Percentiles rank a stretch among this genome's conserved stretches.
Evolutionary conservation across 371 early-diverging fungal genomes (phyloP).

Genomic region (Apophysomyces sp.): DNA sequence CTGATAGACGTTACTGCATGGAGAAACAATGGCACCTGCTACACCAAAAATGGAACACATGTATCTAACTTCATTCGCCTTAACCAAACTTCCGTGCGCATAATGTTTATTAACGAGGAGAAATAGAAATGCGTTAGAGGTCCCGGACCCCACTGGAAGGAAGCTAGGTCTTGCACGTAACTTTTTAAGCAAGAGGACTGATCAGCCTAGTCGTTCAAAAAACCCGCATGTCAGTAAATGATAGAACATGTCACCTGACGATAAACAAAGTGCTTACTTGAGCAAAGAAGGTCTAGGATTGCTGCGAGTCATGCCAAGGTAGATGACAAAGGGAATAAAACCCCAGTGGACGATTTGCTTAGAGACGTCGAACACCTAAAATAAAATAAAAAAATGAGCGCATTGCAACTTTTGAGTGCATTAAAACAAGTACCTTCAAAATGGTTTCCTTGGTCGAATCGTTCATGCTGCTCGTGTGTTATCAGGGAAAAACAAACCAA

Average conservation of each 20-base stretch:
- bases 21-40: no score
- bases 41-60: no score
- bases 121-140: no score
- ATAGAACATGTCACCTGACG: background rate
- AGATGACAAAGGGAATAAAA: slow-evolving; percentile 67
- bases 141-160: no score
- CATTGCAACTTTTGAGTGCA: background rate
- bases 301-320: slow-evolving; percentile 62
- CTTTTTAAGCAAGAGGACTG: slow-evolving; percentile 45
- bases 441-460: slow-evolving; percentile 54
- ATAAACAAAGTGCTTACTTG: slow-evolving; percentile 30
- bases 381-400: slow-evolving; percentile 5
- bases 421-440: slow-evolving; percentile 29
- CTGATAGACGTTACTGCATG: no score
- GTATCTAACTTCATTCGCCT: no score
- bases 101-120: no score
- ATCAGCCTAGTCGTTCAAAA: slow-evolving; percentile 30
- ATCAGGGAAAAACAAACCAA: background rate
- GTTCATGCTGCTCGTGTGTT: slow-evolving; percentile 28
- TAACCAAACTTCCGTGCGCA: no score
- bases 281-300: slow-evolving; percentile 63
- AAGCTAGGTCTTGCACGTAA: background rate
- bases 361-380: slow-evolving; percentile 51
- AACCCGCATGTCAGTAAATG: background rate
- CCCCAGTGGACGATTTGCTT: slow-evolving; percentile 68